Evolutionary conservation across 129 eudicot species (phyloP), one percentile per base, ranked within the genome.

Genomic region (Kitagawia praeruptora): DNA sequence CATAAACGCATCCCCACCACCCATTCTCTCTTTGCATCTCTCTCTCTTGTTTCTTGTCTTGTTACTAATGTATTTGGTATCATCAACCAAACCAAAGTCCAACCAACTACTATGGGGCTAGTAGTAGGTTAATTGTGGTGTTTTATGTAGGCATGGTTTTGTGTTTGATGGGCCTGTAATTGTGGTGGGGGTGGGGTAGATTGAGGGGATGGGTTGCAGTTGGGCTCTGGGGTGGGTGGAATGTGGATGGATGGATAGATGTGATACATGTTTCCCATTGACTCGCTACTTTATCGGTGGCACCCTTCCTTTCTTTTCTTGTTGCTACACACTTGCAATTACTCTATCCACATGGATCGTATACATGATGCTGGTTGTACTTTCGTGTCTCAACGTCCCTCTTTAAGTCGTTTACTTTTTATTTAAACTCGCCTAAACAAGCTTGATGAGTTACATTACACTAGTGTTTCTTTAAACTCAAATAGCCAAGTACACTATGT

Each of bases 1-100:
- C 80, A 77, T 66, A 78, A 77, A 67, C 80, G 72, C 81, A 82
- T 74, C 78, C 77, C 63, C 77, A 75, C 88, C 44, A 49, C 87
- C 77, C 76, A 46, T 72, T 56, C 31, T 61, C 16, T 46, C 49
- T 3, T n/a, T 58, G 10, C 37, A 58, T 58, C 67, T 56, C 56
- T 14, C 53, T 48, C 16, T 46, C 74, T 6, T 73, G 15, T 72
- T 5, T n/a, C 6, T 41, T n/a, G 51, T 40, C 38, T 42, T 42
- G 38, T 73, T 73, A 44, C 21, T 44, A 47, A 73, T 40, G 45
- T 40, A 34, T 4, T 8, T 2, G n/a, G 76, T 42, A 39, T 11
- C 16, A 72, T 40, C 76, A 72, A n/a, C 63, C 63, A 18, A 4
- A 31, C 40, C 40, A 8, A 54, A n/a, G 28, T 15, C 49, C 49